Base-by-base conservation (phyloP, 2,329 filamentous ascomycete genomes). In the Metarhizium brunneum region DNA sequence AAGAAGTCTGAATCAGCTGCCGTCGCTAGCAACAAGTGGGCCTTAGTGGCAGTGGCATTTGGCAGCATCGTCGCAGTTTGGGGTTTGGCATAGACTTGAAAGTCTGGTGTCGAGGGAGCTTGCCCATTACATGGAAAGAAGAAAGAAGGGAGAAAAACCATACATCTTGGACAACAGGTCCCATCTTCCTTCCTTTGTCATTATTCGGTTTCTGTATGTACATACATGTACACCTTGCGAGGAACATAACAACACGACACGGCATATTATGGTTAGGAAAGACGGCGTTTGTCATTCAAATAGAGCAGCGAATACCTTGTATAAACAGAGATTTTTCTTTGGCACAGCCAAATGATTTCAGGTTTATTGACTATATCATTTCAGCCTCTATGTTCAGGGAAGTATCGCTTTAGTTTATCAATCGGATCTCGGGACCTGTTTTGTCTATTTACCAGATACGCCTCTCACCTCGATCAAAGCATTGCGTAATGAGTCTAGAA, bases 401-500 rank as follows among this genome's bases (percentile, higher is more conserved):
- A 25, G 25, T 25, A 25, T 25, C 25, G 25, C 25, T 25, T 25
- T 25, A 25, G 25, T 25, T 25, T 25, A 25, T 25, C 25, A 25
- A 25, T 25, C 25, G 25, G 3, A 25, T 25, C 25, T 25, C 36
- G 14, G 36, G 10, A 16, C 40, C 6, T 6, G 16, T 42, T 16
- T 42, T 42, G 13, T 18, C 14, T 42, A 18, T n/a, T 47, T n/a
- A 8, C 14, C 18, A 25, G 43, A 25, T 8, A 6, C 4, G 40
- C 20, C 20, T 40, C 71, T 67, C 29, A 82, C 73, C 61, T 81
- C 76, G 2, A 63, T 70, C 55, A 84, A 63, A 2, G 73, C 73
- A 55, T 68, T 71, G 61, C 74, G 75, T 25, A 96, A 71, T 62
- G 92, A 85, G 20, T 75, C 73, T 63, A 99, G 68, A 66, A 97